Evolutionary conservation across 495 filamentous ascomycete species (phyloP).

Genomic region (Sporormia fimetaria): DNA sequence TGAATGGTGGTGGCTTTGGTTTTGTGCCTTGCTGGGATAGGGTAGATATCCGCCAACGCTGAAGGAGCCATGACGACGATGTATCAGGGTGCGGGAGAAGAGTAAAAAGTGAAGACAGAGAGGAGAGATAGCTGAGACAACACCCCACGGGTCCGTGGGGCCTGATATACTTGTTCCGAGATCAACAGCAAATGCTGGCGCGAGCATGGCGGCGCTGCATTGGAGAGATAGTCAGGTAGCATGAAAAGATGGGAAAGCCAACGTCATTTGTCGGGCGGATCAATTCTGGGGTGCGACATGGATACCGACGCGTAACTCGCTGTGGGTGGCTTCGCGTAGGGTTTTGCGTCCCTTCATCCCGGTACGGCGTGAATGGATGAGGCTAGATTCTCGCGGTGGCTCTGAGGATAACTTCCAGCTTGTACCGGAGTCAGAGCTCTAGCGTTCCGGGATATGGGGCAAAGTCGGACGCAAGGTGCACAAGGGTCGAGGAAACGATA

Average conservation of each 20-base stretch:
- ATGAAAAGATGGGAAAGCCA: slow-evolving; percentile 13
- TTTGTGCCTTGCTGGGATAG: slow-evolving; percentile 25
- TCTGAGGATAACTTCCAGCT: slow-evolving; percentile 8
- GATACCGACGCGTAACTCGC: slow-evolving; percentile 19
- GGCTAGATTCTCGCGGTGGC: slow-evolving; percentile 24
- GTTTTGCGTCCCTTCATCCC: slow-evolving; percentile 28
- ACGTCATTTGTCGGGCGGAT: slow-evolving; percentile 28
- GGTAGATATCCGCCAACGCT: slow-evolving; percentile 28
- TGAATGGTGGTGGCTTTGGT: slow-evolving; percentile 23
- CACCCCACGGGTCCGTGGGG: slow-evolving; percentile 27
- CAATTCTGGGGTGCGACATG: slow-evolving; percentile 21
- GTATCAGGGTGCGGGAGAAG: neutral
- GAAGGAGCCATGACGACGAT: slow-evolving; percentile 28
- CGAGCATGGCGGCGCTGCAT: slow-evolving; percentile 20
- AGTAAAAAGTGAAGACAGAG: slow-evolving; percentile 8
- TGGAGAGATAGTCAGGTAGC: slow-evolving; percentile 25
- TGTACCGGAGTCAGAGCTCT: slow-evolving; percentile 25
- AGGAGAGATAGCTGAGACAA: slow-evolving; percentile 15
- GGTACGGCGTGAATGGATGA: slow-evolving; percentile 24
- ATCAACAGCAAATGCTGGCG: slow-evolving; percentile 15
- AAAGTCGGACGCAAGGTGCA: slow-evolving; percentile 1
- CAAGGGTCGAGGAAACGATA: neutral
- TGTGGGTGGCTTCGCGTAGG: slow-evolving; percentile 23
- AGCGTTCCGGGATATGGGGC: slow-evolving; percentile 16
- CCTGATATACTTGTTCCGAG: slow-evolving; percentile 23